A percentile compares a stretch with the other conserved stretches of the same genome.
Evolutionary conservation across 2,329 filamentous ascomycete species (phyloP).

Genomic region (Colletotrichum lentis): DNA sequence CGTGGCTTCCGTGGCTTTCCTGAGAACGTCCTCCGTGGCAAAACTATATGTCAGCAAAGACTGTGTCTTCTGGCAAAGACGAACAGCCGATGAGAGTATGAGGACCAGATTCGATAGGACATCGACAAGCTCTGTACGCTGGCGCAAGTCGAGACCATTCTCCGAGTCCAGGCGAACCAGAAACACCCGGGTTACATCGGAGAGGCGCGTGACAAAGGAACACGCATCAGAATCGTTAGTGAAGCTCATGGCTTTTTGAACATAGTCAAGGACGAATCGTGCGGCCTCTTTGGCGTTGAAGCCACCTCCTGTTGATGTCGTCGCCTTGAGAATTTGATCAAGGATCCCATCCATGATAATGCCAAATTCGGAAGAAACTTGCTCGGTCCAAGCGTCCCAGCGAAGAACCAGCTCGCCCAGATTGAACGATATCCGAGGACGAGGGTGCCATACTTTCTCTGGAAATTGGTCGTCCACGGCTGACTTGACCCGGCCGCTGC

Average conservation of each 20-base stretch:
- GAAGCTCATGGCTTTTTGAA: conserved; percentile 55
- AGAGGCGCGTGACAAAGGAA: conserved; percentile 54
- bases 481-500: conserved; percentile 59
- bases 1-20: conserved; percentile 50
- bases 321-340: conserved; percentile 51
- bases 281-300: conserved; percentile 38
- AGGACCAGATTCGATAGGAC: conserved; percentile 51
- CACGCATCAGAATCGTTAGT: conserved; percentile 46
- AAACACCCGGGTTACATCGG: conserved; percentile 56
- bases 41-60: conserved; percentile 49
- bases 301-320: conserved; percentile 17
- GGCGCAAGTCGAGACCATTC: conserved; percentile 23
- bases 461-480: conserved; percentile 46
- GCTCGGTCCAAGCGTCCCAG: conserved; percentile 67
- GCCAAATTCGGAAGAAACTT: conserved; percentile 68
- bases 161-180: conserved; percentile 43
- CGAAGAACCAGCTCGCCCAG: conserved; percentile 59
- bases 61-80: conserved; percentile 51
- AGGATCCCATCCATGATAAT: conserved; percentile 67
- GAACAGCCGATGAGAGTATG: conserved; percentile 48
- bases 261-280: conserved; percentile 59
- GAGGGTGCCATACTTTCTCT: conserved; percentile 44
- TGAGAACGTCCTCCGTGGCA: conserved; percentile 60
- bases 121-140: conserved; percentile 47
- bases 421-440: conserved; percentile 52